Percentiles rank a stretch among this genome's conserved stretches.
These are phyloP conservation scores for Nectriaceae sp. DNA, from an alignment of 2,329 filamentous ascomycete species.

Conservation along the genomic window DNA sequence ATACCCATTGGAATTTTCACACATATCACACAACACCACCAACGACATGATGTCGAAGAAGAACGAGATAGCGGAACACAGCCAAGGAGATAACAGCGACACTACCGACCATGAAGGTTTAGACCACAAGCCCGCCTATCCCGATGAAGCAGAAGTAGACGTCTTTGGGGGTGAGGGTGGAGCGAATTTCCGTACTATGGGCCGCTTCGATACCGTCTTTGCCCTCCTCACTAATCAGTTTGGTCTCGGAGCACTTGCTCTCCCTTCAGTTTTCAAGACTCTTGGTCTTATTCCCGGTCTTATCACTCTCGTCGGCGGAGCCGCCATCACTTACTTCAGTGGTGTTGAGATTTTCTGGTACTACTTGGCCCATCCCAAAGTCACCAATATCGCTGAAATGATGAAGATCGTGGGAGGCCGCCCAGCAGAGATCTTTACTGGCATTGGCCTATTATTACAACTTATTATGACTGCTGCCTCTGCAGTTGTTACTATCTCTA, in stretches of 20 bases:
- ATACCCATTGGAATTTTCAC: no score
- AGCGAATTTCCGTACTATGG: constrained; percentile 29
- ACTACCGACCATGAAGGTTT: constrained; percentile 9
- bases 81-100: constrained; percentile 8
- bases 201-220: constrained; percentile 26
- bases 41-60: constrained; percentile 10
- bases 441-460: constrained; percentile 10
- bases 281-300: constrained; percentile 14
- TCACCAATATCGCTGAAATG: constrained; percentile 15
- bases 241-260: constrained; percentile 12
- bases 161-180: constrained; percentile 31
- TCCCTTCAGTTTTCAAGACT: constrained; percentile 11
- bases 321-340: constrained; percentile 11
- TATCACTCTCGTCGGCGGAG: constrained; percentile 8
- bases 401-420: constrained; percentile 14
- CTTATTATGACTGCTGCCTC: constrained; percentile 37
- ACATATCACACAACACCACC: no score
- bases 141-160: constrained; percentile 20
- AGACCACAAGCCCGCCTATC: constrained; percentile 19
- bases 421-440: constrained; percentile 10
- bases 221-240: constrained; percentile 28
- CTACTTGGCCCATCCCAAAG: constrained; percentile 10
- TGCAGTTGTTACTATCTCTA: constrained; percentile 63
- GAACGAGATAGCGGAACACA: constrained; percentile 9
- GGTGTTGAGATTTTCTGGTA: constrained; percentile 12